Percentiles rank a stretch among this genome's conserved stretches.
phyloP scores from a whole-genome alignment of 805 yeast species.

The Saturnispora quitensis region DNA sequence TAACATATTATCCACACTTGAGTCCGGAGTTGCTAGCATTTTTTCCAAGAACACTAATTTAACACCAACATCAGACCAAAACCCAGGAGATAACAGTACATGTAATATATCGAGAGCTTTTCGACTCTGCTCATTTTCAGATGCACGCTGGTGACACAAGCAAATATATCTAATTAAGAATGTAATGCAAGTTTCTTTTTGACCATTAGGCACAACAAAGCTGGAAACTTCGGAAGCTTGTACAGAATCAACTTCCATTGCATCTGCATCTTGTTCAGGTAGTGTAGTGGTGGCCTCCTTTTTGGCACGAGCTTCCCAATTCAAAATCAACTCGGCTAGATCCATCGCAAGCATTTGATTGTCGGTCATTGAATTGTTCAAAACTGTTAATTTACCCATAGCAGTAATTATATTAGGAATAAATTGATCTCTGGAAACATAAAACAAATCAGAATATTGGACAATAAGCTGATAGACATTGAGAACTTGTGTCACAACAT shows the following conservation, averaged over 20 bases:
- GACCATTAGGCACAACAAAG: conserved; percentile 62
- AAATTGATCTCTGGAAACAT: conserved; percentile 79
- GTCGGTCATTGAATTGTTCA: conserved; percentile 69
- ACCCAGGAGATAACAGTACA: conserved; percentile 57
- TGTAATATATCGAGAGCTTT: conserved; percentile 73
- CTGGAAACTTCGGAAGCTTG: conserved; percentile 8
- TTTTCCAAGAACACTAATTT: conserved; percentile 83
- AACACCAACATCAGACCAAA: conserved; percentile 87
- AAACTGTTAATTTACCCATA: conserved; percentile 79
- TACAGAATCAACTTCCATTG: conserved; percentile 17
- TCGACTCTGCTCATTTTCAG: conserved; percentile 75
- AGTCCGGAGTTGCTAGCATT: conserved; percentile 69
- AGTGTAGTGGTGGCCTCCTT: conserved; percentile 7
- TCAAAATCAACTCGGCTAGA: conserved; percentile 71
- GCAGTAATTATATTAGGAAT: conserved; percentile 83
- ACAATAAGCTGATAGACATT: conserved; percentile 85
- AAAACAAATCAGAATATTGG: conserved; percentile 77
- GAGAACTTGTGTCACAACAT: conserved; percentile 74
- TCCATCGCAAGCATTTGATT: conserved; percentile 84
- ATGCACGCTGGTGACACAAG: conserved; percentile 72
- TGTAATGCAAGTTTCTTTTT: conserved; percentile 84
- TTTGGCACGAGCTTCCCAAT: conserved; percentile 62
- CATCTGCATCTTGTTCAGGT: conserved; percentile 7
- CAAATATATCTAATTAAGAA: conserved; percentile 83
- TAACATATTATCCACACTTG: conserved; percentile 55